Percentiles rank a stretch among this genome's conserved stretches.
phyloP scores from a whole-genome alignment of 2,329 filamentous ascomycete species.

The Aspergillus clavatus region DNA sequence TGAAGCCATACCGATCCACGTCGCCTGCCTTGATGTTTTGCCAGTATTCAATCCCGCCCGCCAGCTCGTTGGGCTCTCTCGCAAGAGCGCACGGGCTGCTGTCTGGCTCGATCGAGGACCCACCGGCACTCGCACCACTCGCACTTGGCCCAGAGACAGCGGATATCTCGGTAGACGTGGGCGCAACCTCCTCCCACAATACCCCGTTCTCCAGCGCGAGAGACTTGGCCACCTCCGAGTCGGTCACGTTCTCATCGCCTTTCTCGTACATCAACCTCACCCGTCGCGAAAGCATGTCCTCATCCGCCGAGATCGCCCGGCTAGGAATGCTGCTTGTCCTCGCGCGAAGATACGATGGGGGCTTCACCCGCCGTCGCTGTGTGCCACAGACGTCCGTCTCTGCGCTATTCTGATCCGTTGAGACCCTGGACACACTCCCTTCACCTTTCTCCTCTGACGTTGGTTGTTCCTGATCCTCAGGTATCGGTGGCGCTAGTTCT shows the following conservation, averaged over 20 bases:
- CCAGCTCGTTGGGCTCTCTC: slow-evolving; percentile 53
- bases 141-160: slow-evolving; percentile 22
- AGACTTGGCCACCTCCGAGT: slow-evolving; percentile 36
- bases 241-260: slow-evolving; percentile 52
- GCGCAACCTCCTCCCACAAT: slow-evolving; percentile 37
- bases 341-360: slow-evolving; percentile 35
- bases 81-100: slow-evolving; percentile 35
- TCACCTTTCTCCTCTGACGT: slow-evolving; percentile 1
- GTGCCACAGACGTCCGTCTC: slow-evolving; percentile 20
- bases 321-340: slow-evolving; percentile 35
- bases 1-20: slow-evolving; percentile 64
- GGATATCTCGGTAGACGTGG: slow-evolving; percentile 26
- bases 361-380: slow-evolving; percentile 24
- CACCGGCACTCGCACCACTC: slow-evolving; percentile 25
- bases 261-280: slow-evolving; percentile 61
- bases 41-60: slow-evolving; percentile 63
- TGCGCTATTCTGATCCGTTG: slow-evolving; percentile 12
- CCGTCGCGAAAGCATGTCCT: slow-evolving; percentile 58
- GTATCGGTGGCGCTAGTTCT: slow-evolving; percentile 5
- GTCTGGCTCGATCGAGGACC: slow-evolving; percentile 26
- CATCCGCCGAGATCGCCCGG: slow-evolving; percentile 58
- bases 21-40: slow-evolving; percentile 54
- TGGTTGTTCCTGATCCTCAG: slow-evolving; percentile 7
- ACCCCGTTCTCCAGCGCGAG: slow-evolving; percentile 36
- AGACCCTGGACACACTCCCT: slow-evolving; percentile 3